A percentile compares a stretch with the other conserved stretches of the same genome.
phyloP scores from a whole-genome alignment of 257 asterid genomes.

The Penstemon davidsonii region DNA sequence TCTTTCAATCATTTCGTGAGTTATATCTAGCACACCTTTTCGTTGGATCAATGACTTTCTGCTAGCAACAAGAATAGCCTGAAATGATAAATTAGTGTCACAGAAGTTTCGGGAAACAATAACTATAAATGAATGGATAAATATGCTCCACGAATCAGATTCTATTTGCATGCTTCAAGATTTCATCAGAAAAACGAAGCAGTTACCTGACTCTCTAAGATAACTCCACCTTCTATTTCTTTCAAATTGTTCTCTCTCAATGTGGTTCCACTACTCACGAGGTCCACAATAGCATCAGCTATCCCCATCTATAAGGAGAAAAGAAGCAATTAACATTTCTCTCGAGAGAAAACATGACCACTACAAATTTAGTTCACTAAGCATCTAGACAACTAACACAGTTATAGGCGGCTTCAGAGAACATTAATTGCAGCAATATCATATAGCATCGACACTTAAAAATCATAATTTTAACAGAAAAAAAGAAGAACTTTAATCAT shows the following conservation, averaged over 20 bases:
- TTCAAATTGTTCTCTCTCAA: slow-evolving; percentile 87
- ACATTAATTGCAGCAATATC: slow-evolving; percentile 11
- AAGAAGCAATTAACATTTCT: slow-evolving; percentile 18
- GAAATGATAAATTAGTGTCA: slow-evolving; percentile 33
- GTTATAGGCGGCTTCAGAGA: neutral
- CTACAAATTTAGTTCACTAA: slow-evolving; percentile 6
- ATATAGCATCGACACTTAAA: slow-evolving; percentile 9
- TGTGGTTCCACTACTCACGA: slow-evolving; percentile 98
- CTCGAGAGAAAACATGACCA: slow-evolving; percentile 11
- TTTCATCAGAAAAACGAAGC: slow-evolving; percentile 16
- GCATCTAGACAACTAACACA: neutral
- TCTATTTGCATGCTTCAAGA: slow-evolving; percentile 8
- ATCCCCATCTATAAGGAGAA: slow-evolving; percentile 77
- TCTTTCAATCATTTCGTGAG: slow-evolving; percentile 97
- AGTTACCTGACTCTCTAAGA: slow-evolving; percentile 92
- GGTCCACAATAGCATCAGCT: slow-evolving; percentile 99
- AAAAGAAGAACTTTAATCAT: neutral
- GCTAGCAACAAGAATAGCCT: slow-evolving; percentile 96
- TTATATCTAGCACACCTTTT: slow-evolving; percentile 72
- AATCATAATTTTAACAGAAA: neutral
- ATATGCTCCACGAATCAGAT: slow-evolving; percentile 2
- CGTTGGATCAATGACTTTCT: slow-evolving; percentile 77
- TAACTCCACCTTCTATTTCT: slow-evolving; percentile 89
- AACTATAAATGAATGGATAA: slow-evolving; percentile 19
- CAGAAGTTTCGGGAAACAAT: slow-evolving; percentile 14